Evolutionary conservation across 495 filamentous ascomycete genomes (phyloP).

Genomic region (Neurospora sp.): DNA sequence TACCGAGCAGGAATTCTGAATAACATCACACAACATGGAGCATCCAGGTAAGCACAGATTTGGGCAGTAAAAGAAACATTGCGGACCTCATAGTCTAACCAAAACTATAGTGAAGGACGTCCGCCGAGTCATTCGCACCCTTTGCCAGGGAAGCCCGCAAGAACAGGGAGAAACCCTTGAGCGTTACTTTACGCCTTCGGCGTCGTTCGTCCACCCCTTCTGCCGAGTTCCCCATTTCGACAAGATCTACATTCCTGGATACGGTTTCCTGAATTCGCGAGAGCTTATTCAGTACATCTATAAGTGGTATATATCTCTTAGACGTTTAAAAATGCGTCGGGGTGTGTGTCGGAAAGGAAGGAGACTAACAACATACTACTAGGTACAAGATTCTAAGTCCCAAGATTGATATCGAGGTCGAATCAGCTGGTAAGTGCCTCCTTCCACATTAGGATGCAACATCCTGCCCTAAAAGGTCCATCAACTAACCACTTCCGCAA

Average conservation of each 20-base stretch:
- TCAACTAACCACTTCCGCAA: neutral
- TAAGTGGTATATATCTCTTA: constrained; percentile 50
- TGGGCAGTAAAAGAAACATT: neutral
- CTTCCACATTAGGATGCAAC: neutral
- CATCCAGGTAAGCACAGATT: constrained; percentile 9
- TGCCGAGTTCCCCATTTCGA: constrained; percentile 58
- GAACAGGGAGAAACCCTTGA: constrained; percentile 54
- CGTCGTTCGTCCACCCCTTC: constrained; percentile 72
- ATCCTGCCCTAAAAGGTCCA: neutral
- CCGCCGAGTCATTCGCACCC: constrained; percentile 48
- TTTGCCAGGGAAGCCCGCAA: constrained; percentile 55
- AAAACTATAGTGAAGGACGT: constrained; percentile 35
- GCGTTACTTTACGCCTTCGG: constrained; percentile 56
- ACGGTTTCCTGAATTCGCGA: constrained; percentile 44
- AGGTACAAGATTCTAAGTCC: constrained; percentile 66
- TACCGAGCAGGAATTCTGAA: neutral
- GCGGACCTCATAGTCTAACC: constrained; percentile 16
- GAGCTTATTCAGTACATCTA: constrained; percentile 58
- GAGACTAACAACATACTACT: neutral
- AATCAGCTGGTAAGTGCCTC: constrained; percentile 50
- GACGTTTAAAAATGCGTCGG: neutral
- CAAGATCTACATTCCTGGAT: constrained; percentile 28
- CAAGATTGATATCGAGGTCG: constrained; percentile 55
- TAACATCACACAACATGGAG: constrained; percentile 4
- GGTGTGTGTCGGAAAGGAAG: neutral